A percentile compares a stretch with the other conserved stretches of the same genome.
Evolutionary conservation across 2,329 filamentous ascomycete species (phyloP).

Genomic region (Fusarium transvaalense): DNA sequence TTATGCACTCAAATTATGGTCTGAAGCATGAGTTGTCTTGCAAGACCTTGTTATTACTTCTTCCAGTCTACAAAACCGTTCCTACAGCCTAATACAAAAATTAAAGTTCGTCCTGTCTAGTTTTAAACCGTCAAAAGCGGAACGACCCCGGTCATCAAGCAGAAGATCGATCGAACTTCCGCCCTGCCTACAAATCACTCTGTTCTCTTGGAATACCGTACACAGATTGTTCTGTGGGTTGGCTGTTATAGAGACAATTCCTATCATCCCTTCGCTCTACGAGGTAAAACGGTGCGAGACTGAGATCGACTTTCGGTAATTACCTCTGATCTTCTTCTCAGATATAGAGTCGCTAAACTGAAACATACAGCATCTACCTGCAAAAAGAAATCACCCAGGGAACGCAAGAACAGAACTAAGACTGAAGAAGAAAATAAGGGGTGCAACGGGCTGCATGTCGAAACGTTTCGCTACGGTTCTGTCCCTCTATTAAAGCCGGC

Average conservation of each 20-base stretch:
- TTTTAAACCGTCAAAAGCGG: slow-evolving; percentile 18
- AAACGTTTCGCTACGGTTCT: slow-evolving; percentile 34
- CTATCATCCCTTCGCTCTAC: neutral
- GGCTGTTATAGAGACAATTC: neutral
- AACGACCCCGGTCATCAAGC: slow-evolving; percentile 9
- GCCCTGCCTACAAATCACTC: slow-evolving; percentile 5
- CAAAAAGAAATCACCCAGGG: slow-evolving; percentile 2
- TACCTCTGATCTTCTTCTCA: neutral
- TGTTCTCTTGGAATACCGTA: too few species aligned
- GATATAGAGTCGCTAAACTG: neutral
- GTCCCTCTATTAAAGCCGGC: slow-evolving; percentile 2
- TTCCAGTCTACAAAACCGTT: neutral
- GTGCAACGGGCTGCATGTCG: neutral
- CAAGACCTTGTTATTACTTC: neutral
- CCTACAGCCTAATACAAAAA: neutral
- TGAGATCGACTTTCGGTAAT: neutral
- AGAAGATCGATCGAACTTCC: slow-evolving; percentile 18
- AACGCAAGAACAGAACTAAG: slow-evolving; percentile 1
- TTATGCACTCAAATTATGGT: neutral
- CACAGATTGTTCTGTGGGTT: neutral
- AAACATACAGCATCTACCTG: slow-evolving; percentile 9
- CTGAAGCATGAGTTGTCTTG: neutral
- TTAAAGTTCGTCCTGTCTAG: slow-evolving; percentile 10
- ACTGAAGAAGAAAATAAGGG: neutral
- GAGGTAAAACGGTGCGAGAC: slow-evolving; percentile 3